Percentiles rank a stretch among this genome's conserved stretches.
Conservation (phyloP, 345 rosid species). For the Acer negundo region DNA sequence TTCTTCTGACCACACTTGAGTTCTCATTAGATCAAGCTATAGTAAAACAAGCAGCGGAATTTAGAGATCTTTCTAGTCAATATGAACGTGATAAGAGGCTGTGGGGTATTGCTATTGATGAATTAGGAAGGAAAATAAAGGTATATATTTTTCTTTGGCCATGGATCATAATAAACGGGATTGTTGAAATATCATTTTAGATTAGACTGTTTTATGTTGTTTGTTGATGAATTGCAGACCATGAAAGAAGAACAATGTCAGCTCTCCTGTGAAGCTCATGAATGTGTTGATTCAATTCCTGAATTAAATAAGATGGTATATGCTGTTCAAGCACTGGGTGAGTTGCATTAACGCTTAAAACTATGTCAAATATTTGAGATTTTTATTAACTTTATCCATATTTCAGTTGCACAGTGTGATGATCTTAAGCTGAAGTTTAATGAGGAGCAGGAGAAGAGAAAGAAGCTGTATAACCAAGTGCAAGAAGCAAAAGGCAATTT, state of each 20-base stretch:
- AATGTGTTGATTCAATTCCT: constrained; percentile 45
- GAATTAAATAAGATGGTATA: constrained; percentile 42
- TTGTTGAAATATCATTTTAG: neutral
- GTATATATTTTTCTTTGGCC: constrained; percentile 16
- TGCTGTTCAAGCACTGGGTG: constrained; percentile 50
- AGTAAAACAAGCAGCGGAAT: constrained; percentile 23
- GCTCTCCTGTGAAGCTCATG: constrained; percentile 43
- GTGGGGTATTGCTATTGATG: constrained; percentile 29
- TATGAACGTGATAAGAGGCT: constrained; percentile 32
- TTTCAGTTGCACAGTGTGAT: constrained; percentile 45
- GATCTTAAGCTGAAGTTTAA: constrained; percentile 46
- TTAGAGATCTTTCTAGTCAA: constrained; percentile 30
- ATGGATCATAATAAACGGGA: neutral
- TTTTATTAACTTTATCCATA: neutral
- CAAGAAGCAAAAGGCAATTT: constrained; percentile 44
- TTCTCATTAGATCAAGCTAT: constrained; percentile 32
- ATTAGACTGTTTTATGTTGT: neutral
- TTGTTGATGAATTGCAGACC: constrained; percentile 29
- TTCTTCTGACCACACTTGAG: constrained; percentile 10
- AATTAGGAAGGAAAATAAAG: constrained; percentile 34
- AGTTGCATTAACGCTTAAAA: constrained; percentile 5
- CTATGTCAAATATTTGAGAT: neutral
- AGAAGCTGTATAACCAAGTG: constrained; percentile 49
- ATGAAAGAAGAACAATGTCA: constrained; percentile 46
- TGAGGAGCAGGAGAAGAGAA: constrained; percentile 48